Evolutionary conservation across 1,139 yeast species (phyloP).

Genomic region (Spathaspora sp.): DNA sequence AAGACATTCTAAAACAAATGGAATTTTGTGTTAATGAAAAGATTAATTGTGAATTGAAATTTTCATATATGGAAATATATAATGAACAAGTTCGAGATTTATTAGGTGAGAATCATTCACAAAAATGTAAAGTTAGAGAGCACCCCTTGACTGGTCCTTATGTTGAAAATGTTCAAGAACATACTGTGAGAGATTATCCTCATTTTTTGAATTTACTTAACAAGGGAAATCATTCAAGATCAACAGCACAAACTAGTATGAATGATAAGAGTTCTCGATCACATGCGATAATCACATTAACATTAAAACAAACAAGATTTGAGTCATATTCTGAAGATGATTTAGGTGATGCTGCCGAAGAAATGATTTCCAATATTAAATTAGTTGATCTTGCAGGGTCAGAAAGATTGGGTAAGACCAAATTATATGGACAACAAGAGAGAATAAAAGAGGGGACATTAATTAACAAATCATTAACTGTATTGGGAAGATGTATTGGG

Average conservation of each 20-base stretch:
- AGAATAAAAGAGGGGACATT: conserved; percentile 72
- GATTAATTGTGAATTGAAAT: conserved; percentile 51
- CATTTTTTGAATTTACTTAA: conserved; percentile 46
- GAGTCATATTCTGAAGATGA: conserved; percentile 17
- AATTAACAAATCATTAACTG: conserved; percentile 73
- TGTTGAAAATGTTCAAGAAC: conserved; percentile 62
- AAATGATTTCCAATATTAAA: conserved; percentile 57
- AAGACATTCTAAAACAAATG: conserved; percentile 49
- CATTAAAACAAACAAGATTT: conserved; percentile 56
- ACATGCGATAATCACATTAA: conserved; percentile 71
- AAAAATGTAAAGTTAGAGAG: conserved; percentile 53
- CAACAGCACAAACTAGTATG: conserved; percentile 70
- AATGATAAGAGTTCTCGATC: conserved; percentile 72
- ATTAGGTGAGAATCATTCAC: conserved; percentile 22
- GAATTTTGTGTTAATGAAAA: conserved; percentile 39
- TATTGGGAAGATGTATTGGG: conserved; percentile 73
- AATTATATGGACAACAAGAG: conserved; percentile 56
- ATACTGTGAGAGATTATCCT: conserved; percentile 37
- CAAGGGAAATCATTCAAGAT: conserved; percentile 51
- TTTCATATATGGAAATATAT: conserved; percentile 71
- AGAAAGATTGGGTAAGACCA: conserved; percentile 64
- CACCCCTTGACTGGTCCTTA: conserved; percentile 65
- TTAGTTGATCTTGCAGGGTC: conserved; percentile 84
- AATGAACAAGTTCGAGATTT: conserved; percentile 70
- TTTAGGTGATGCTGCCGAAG: conserved; percentile 54